Base-by-base conservation (phyloP, 495 filamentous ascomycete species). In the Halenospora varia region DNA sequence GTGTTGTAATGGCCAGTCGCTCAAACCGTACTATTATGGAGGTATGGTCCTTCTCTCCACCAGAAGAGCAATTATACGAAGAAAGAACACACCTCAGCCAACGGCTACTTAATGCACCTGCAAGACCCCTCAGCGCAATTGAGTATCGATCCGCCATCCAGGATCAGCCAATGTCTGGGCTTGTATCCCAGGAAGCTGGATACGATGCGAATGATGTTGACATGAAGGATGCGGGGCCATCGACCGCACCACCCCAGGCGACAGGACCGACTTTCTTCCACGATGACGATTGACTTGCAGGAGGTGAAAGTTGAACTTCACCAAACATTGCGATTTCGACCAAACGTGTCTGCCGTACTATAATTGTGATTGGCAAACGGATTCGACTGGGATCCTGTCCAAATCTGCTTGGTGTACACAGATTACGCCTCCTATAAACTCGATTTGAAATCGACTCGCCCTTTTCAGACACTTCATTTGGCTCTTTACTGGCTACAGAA, bases 1-100 rank as follows among this genome's bases (percentile, higher is more conserved):
- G 91, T 52, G 92, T 98, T 17, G 92, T 97, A 39, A 92, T 98
- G 82, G 93, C 94, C 2, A 86, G 86, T 62, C 81, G 94, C 56
- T 82, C 81, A 23, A 82, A 82, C 47, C 81, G 89, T 53, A 97
- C 95, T 1, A 87, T 97, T 54, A 98, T 98, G 94, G 94, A 98
- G 87, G 94, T 96, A 70, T 77, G 88, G 88, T 89, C 87, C 0
- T 96, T 96, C 71, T 89, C 91, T 1, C 91, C 91, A 6, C 90
- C 89, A 1, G 86, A 90, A 55, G 88, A 91, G 44, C 58, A 53
- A 70, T 75, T 42, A 71, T 75, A 20, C 75, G 76, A 29, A 76
- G 70, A 3, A 70, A 73, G 22, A 71, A 25, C 56, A n/a, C 53
- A 56, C 1, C 20, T 25, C 25, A 53, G 59, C 23, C 59, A 65